Evolutionary conservation across 768 basidiomycete species (phyloP).

Genomic region (Trametes maxima): DNA sequence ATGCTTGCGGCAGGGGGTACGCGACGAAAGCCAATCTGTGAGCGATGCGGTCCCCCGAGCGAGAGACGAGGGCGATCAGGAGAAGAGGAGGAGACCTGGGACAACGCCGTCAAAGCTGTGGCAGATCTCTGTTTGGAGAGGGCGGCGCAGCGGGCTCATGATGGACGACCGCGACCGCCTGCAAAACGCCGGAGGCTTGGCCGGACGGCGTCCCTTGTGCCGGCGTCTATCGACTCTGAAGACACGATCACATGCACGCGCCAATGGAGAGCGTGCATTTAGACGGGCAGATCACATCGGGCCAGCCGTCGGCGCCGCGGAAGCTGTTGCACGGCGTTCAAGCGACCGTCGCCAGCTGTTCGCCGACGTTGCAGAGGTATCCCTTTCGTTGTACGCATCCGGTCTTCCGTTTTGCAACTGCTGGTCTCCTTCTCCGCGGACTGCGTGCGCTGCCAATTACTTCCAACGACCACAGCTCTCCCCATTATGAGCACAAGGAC

Average conservation of each 20-base stretch:
- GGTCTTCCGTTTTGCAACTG: too few relatives aligned
- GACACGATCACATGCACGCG: slow-evolving; percentile 9
- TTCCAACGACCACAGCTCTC: neutral
- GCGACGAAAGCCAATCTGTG: neutral
- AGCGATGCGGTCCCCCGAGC: neutral
- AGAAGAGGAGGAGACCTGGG: neutral
- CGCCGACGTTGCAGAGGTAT: too few relatives aligned
- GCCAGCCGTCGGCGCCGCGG: neutral
- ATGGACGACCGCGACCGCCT: neutral
- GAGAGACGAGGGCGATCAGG: neutral
- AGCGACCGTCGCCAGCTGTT: too few relatives aligned
- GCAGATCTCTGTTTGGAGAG: neutral
- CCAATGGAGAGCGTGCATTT: neutral
- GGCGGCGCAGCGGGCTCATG: neutral
- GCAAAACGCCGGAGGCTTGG: too few relatives aligned
- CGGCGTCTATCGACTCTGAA: too few relatives aligned
- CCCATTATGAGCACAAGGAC: neutral
- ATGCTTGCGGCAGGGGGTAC: neutral
- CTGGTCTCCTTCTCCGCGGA: too few relatives aligned
- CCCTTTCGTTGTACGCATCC: too few relatives aligned
- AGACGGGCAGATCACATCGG: neutral
- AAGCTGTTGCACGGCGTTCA: too few relatives aligned
- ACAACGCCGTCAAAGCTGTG: neutral
- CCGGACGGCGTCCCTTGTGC: too few relatives aligned
- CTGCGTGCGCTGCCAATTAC: too few relatives aligned